Evolutionary conservation across 2,329 filamentous ascomycete species (phyloP), one percentile per base, ranked within the genome.

Genomic region (Colletotrichum lentis): DNA sequence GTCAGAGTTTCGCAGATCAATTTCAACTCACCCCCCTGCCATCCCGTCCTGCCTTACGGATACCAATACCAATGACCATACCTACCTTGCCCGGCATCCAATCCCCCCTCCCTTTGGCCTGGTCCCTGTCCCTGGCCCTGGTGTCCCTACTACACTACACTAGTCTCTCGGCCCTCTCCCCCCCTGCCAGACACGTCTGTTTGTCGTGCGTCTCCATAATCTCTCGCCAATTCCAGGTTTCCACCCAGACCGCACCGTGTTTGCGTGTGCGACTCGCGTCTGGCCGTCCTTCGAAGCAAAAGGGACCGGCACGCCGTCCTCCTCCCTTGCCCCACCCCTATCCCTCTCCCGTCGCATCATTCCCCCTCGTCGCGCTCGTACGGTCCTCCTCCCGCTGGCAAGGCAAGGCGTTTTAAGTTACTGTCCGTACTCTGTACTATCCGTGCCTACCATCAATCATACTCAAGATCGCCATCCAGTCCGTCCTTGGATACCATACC

Each of bases 251-350:
- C 35, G 24, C 52, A 50, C 44, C 54, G 56, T 65, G 55, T 58
- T 59, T 55, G 46, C 47, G 3, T 59, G 43, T 6, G n/a, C 3
- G 14, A 44, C 46, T 44, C 61, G 65, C 57, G 57, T 41, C 46
- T 43, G 31, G 31, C 31, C 31, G 8, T 37, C 43, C 60, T 65
- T 65, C 64, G 55, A 61, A 64, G 55, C 41, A 55, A 37, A 60
- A 35, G 31, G 31, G 31, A 10, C 31, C 8, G 49, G 54, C 46
- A 68, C 55, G 7, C 54, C 55, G 61, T 60, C 43, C 49, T 55
- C 24, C 24, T 24, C 55, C 62, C 54, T 46, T 60, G 43, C 39
- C 31, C 41, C 43, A 31, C 44, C 24, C n/a, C 43, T 41, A 50
- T 59, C 55, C 54, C 41, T 39, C 43, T 61, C 53, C 22, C 37